phyloP scores from a whole-genome alignment of 73 alveolate species.

The Paramecium sexaurelia region DNA sequence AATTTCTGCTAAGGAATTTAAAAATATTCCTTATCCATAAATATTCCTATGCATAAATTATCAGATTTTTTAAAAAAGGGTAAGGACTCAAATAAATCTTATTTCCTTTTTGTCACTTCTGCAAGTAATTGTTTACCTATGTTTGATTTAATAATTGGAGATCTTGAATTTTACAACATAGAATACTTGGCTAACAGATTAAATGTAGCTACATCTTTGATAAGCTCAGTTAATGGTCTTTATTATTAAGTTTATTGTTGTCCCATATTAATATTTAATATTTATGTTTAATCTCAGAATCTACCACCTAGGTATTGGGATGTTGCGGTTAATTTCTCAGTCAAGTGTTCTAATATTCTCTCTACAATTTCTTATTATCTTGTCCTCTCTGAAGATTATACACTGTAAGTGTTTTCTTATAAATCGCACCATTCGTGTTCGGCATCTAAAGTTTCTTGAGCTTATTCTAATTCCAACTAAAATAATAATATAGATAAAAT shows the following conservation, averaged over 20 bases:
- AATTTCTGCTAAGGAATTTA: not conserved
- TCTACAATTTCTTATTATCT: constrained; percentile 10
- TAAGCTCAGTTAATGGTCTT: not conserved
- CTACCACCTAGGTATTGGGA: constrained; percentile 57
- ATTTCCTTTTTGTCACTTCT: not conserved
- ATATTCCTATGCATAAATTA: not conserved
- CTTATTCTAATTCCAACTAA: constrained; percentile 52
- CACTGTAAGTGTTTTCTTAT: not conserved
- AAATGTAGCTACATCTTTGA: not conserved
- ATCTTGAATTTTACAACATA: not conserved
- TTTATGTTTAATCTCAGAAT: constrained; percentile 41
- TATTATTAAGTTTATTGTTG: not conserved
- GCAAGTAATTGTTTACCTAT: not conserved
- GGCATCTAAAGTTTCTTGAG: constrained; percentile 45
- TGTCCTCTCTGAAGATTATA: constrained; percentile 18
- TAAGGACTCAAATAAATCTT: not conserved
- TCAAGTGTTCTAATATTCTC: constrained; percentile 35
- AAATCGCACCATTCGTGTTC: constrained; percentile 33
- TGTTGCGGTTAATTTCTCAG: constrained; percentile 56
- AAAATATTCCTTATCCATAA: not conserved
- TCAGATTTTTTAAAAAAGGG: not conserved
- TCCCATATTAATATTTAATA: constrained; percentile 17
- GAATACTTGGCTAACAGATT: not conserved
- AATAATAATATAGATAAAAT: not conserved
- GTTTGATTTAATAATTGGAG: not conserved